Evolutionary conservation across 306 rosid genomes (phyloP).

Genomic region (Crotalaria pallida): DNA sequence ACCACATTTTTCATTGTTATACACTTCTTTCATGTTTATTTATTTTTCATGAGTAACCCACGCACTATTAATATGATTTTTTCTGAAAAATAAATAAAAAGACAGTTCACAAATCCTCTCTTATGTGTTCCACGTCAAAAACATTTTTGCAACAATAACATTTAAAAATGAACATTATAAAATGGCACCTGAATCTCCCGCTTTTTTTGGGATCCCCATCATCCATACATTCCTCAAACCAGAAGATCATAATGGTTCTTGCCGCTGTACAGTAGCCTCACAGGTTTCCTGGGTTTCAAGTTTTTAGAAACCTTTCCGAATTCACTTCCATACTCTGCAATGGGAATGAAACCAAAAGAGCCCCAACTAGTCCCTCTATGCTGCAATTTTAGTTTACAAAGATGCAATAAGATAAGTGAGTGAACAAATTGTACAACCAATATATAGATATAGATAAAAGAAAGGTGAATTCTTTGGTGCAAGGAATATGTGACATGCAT

Average conservation of each 20-base stretch:
- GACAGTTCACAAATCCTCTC: not conserved
- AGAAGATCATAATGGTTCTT: slow-evolving; percentile 94
- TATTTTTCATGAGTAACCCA: no score
- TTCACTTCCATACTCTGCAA: slow-evolving; percentile 92
- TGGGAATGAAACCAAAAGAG: slow-evolving; percentile 76
- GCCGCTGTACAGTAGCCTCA: slow-evolving; percentile 75
- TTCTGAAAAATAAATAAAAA: no score
- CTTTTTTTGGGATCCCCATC: not conserved
- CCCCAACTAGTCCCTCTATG: slow-evolving; percentile 61
- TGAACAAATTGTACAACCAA: not conserved
- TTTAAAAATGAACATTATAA: not conserved
- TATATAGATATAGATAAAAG: not conserved
- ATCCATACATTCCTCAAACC: slow-evolving; percentile 33
- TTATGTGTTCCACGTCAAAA: not conserved
- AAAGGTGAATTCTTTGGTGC: no score
- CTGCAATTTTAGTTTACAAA: slow-evolving; percentile 49
- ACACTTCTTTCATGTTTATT: no score
- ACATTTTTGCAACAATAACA: not conserved
- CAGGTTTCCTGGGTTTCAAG: slow-evolving; percentile 51
- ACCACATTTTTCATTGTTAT: no score
- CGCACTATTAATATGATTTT: no score
- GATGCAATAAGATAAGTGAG: slow-evolving; percentile 1
- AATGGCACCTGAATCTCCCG: slow-evolving; percentile 3
- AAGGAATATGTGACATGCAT: no score
- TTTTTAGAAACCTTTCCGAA: slow-evolving; percentile 44